Evolutionary conservation across 495 filamentous ascomycete genomes (phyloP).

Genomic region (Aspergillus sclerotioniger): DNA sequence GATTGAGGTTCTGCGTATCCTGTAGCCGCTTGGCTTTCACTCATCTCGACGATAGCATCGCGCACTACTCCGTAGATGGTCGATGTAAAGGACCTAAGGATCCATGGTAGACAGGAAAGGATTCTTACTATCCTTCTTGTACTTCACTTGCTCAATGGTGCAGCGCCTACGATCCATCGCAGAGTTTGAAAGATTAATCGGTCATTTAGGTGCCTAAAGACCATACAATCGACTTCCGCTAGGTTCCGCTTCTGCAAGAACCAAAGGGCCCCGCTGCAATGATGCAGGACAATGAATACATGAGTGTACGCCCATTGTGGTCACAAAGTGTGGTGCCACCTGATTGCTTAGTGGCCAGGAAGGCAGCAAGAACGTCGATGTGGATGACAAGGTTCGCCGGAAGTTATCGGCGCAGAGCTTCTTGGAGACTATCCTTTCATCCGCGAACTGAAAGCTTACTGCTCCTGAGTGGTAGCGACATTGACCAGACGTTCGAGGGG

Average conservation of each 20-base stretch:
- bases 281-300: background rate
- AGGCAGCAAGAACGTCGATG: background rate
- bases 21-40: background rate
- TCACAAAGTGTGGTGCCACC: background rate
- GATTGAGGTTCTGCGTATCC: background rate
- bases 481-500: background rate
- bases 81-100: background rate
- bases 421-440: slow-evolving; percentile 1
- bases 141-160: background rate
- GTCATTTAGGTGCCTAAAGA: background rate
- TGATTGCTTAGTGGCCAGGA: background rate
- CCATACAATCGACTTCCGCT: background rate
- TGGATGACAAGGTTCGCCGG: background rate
- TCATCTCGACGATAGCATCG: background rate
- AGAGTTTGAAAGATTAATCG: background rate
- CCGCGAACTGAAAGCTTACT: slow-evolving; percentile 1
- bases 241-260: background rate
- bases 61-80: background rate
- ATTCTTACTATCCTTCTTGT: background rate
- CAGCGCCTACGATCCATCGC: background rate
- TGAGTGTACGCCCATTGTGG: background rate
- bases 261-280: background rate
- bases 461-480: background rate
- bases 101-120: background rate
- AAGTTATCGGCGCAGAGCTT: background rate